Evolutionary conservation across 257 asterid genomes (phyloP).

Genomic region (Buddleja alternifolia): DNA sequence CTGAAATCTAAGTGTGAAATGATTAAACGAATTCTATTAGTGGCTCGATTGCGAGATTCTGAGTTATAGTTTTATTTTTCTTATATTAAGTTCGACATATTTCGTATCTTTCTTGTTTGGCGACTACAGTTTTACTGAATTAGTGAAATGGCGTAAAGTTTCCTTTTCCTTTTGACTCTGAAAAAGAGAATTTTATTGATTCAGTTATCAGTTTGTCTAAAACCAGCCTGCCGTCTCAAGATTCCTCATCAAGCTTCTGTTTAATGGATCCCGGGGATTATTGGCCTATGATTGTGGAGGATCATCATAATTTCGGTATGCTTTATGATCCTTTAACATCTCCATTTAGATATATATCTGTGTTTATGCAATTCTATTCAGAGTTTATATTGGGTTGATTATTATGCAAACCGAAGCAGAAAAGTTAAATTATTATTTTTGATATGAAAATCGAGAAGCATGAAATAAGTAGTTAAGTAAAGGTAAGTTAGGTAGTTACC

Average conservation of each 20-base stretch:
- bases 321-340: neutral
- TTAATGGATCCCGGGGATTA: conserved; percentile 30
- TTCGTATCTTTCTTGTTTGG: conserved; percentile 18
- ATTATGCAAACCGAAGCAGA: neutral
- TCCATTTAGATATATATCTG: neutral
- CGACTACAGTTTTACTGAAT: conserved; percentile 23
- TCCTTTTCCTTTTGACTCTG: no score
- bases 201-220: conserved; percentile 1
- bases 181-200: no score
- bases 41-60: no score
- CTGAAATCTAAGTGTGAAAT: no score
- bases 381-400: no score
- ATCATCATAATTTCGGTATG: conserved; percentile 36
- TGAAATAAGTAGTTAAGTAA: neutral
- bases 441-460: neutral
- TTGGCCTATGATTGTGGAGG: conserved; percentile 34
- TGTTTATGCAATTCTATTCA: neutral
- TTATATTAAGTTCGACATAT: no score
- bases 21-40: no score
- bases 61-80: no score
- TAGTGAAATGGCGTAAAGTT: conserved; percentile 12
- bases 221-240: conserved; percentile 18
- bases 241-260: conserved; percentile 32
- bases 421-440: neutral
- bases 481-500: no score